phyloP scores from a whole-genome alignment of 139 green algal genomes.

The Ettlia oleoabundans region DNA sequence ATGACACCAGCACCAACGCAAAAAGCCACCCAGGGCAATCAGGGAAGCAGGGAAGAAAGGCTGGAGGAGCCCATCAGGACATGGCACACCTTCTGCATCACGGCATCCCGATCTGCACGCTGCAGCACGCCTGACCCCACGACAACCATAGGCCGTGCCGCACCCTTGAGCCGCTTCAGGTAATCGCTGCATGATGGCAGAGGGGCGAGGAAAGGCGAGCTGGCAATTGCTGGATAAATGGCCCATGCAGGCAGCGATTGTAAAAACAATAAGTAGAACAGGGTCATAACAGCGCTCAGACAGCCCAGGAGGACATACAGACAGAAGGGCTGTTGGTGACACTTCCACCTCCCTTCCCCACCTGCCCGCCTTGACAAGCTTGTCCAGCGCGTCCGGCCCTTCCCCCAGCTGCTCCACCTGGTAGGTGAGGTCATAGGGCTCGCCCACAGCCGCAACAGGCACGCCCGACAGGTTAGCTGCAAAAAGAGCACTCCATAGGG shows the following conservation, averaged over 20 bases:
- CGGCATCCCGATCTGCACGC: slow-evolving; percentile 76
- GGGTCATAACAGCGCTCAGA: background rate
- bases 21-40: no score
- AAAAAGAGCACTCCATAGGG: background rate
- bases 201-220: background rate
- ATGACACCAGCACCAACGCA: background rate
- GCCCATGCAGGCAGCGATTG: background rate
- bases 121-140: slow-evolving; percentile 89
- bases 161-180: slow-evolving; percentile 74
- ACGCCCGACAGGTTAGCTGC: slow-evolving; percentile 52
- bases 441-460: slow-evolving; percentile 82
- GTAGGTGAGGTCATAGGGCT: slow-evolving; percentile 91
- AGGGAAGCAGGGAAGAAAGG: no score
- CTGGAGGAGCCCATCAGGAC: no score
- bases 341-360: background rate
- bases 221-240: background rate
- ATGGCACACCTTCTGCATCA: slow-evolving; percentile 75
- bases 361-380: slow-evolving; percentile 57
- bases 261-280: background rate
- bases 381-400: slow-evolving; percentile 67
- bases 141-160: slow-evolving; percentile 84
- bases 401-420: slow-evolving; percentile 85
- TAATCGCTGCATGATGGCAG: slow-evolving; percentile 40
- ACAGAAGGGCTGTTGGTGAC: no score
- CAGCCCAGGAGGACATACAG: background rate